Percentiles rank a stretch among this genome's conserved stretches.
phyloP scores from a whole-genome alignment of 768 basidiomycete species.

The Holtermannia corniformis region DNA sequence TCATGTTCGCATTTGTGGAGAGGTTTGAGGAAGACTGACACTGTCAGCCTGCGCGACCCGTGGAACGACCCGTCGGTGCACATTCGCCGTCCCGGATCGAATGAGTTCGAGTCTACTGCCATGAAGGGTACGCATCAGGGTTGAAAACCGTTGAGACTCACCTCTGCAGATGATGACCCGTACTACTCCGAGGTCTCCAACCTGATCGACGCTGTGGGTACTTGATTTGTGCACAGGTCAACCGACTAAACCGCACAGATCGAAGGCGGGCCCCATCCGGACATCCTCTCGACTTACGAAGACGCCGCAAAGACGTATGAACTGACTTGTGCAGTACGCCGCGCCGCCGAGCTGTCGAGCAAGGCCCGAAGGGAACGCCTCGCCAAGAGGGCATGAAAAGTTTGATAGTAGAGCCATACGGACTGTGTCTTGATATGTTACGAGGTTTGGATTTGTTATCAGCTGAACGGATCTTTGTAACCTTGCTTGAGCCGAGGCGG shows the following conservation, averaged over 20 bases:
- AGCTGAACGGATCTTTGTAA: too few species aligned
- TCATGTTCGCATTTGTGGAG: slow-evolving; percentile 14
- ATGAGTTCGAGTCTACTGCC: slow-evolving; percentile 29
- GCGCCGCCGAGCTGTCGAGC: slow-evolving; percentile 19
- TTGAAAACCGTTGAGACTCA: background rate
- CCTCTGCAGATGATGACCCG: slow-evolving; percentile 27
- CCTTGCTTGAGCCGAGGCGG: too few species aligned
- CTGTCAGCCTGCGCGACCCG: slow-evolving; percentile 53
- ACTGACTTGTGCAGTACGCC: slow-evolving; percentile 86
- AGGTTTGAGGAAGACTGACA: background rate
- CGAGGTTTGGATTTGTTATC: too few species aligned
- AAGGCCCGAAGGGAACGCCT: background rate
- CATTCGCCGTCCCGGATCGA: slow-evolving; percentile 50
- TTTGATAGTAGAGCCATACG: background rate
- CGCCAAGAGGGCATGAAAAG: background rate
- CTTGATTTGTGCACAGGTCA: background rate
- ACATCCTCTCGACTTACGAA: slow-evolving; percentile 73
- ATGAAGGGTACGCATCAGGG: slow-evolving; percentile 11
- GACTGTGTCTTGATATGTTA: too few species aligned
- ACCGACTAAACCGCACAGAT: slow-evolving; percentile 12
- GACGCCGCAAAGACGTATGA: slow-evolving; percentile 79
- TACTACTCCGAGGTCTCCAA: slow-evolving; percentile 79
- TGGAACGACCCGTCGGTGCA: slow-evolving; percentile 82
- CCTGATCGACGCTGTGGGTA: slow-evolving; percentile 54
- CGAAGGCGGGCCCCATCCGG: slow-evolving; percentile 58